Evolutionary conservation across 148 eudicot species (phyloP), one percentile per base, ranked within the genome.

Genomic region (Rhododendron vialii): DNA sequence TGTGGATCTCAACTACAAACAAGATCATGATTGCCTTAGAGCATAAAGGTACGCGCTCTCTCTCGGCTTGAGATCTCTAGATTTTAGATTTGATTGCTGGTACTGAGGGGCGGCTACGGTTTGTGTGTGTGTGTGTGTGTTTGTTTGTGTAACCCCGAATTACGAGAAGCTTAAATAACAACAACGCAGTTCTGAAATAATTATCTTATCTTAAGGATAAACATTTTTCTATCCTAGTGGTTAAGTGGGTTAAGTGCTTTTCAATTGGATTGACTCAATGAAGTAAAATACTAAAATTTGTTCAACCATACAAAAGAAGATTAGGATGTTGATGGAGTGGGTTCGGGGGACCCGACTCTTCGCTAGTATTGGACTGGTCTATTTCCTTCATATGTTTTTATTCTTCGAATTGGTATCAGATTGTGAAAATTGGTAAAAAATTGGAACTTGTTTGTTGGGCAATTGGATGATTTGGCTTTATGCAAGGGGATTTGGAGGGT

Each of bases 11-110:
- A 84, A 89, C 86, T 92, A 86, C 87, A 86, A 81, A 6, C 84
- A 81, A 84, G 88, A 93, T 88, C 93, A 92, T 85, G 94, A 92
- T 91, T 89, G 89, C 94, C 88, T 88, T 89, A 86, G 93, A 91
- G 84, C 88, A 90, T 88, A 88, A 88, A 90, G 93, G 98, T 94
- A 26, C 78, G 86, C 28, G 10, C 47, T 43, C 5, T 3, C 69
- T 78, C 82, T 87, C 17, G 61, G 61, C 61, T 0, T 55, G 24
- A 55, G 80, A 84, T 82, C 38, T 9, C 55, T 61, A 45, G 76
- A 83, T 36, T 50, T 77, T 77, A 20, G 8, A 45, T 89, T 84
- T 61, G 87, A 30, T 61, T 28, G 50, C 85, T 35, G 43, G 22
- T 33, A 5, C 75, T 33, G 76, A 67, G 7, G 41, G 38, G 76